These are phyloP conservation scores for Venturia pyrina DNA, from an alignment of 2,329 filamentous ascomycete genomes.

Conservation along the genomic window DNA sequence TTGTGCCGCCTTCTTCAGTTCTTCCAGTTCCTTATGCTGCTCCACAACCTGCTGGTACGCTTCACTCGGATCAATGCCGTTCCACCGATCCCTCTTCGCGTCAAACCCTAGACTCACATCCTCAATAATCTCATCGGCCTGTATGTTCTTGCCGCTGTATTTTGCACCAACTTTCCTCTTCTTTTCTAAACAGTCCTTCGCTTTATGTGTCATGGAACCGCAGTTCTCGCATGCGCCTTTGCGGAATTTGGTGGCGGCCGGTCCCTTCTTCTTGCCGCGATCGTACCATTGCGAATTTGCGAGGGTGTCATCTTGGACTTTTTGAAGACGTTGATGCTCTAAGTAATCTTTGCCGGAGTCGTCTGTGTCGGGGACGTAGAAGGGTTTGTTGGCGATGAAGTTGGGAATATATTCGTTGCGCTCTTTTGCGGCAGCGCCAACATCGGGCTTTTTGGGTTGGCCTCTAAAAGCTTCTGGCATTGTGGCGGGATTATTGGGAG, in stretches of 20 bases:
- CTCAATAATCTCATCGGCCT: constrained; percentile 81
- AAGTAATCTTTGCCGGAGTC: constrained; percentile 76
- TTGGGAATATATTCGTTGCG: constrained; percentile 75
- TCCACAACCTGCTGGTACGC: constrained; percentile 72
- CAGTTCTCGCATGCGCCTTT: constrained; percentile 99
- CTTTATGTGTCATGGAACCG: constrained; percentile 92
- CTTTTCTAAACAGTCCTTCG: constrained; percentile 82
- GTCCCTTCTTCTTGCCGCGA: constrained; percentile 71
- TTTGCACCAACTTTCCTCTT: constrained; percentile 83
- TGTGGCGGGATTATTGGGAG: background rate
- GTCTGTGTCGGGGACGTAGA: constrained; percentile 59
- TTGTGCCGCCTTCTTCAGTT: constrained; percentile 46
- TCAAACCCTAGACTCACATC: constrained; percentile 89
- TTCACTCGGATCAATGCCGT: constrained; percentile 86
- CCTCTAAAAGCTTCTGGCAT: constrained; percentile 10
- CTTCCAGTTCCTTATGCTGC: constrained; percentile 79
- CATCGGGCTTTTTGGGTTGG: constrained; percentile 11
- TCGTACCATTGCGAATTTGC: constrained; percentile 86
- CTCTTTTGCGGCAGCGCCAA: constrained; percentile 8
- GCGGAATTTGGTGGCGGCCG: constrained; percentile 89
- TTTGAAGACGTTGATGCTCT: constrained; percentile 82
- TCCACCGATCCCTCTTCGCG: constrained; percentile 95
- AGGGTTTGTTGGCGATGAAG: constrained; percentile 96
- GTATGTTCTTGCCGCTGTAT: constrained; percentile 87
- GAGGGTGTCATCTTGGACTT: constrained; percentile 49